phyloP scores from a whole-genome alignment of 1,284 basidiomycete species.

The Trichosporon coremiiforme region DNA sequence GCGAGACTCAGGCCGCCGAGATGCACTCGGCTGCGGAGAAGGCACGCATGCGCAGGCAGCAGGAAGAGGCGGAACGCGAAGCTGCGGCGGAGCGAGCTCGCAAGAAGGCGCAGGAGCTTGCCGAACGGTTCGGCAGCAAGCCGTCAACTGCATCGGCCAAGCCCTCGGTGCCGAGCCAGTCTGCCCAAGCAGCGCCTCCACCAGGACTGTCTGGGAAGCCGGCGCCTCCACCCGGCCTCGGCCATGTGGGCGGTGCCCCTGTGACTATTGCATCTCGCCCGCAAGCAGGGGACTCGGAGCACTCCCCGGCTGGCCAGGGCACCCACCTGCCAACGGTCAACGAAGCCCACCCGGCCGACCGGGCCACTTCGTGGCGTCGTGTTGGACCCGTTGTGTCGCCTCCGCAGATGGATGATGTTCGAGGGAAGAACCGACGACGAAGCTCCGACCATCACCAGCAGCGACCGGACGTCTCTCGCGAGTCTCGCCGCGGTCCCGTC shows the following conservation, averaged over 20 bases:
- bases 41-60: slow-evolving; percentile 68
- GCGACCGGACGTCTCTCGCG: slow-evolving; percentile 10
- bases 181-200: slow-evolving; percentile 21
- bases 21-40: slow-evolving; percentile 90
- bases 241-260: slow-evolving; percentile 19
- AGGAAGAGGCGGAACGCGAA: slow-evolving; percentile 83
- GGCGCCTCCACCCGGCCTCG: slow-evolving; percentile 24
- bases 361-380: slow-evolving; percentile 23
- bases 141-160: slow-evolving; percentile 21
- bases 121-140: slow-evolving; percentile 65
- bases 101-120: slow-evolving; percentile 80
- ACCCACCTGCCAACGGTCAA: not conserved
- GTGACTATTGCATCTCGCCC: slow-evolving; percentile 28
- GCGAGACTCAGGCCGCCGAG: slow-evolving; percentile 70
- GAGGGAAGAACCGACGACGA: slow-evolving; percentile 3
- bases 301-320: not conserved
- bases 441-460: slow-evolving; percentile 16
- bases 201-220: slow-evolving; percentile 25
- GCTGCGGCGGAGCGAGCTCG: slow-evolving; percentile 79
- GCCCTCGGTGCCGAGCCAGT: slow-evolving; percentile 18
- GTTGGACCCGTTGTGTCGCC: slow-evolving; percentile 8
- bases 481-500: not conserved
- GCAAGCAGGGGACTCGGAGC: not conserved
- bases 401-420: slow-evolving; percentile 6
- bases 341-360: slow-evolving; percentile 22